Base-by-base conservation (phyloP, 2,329 filamentous ascomycete species). In the Erysiphe pulchra region DNA sequence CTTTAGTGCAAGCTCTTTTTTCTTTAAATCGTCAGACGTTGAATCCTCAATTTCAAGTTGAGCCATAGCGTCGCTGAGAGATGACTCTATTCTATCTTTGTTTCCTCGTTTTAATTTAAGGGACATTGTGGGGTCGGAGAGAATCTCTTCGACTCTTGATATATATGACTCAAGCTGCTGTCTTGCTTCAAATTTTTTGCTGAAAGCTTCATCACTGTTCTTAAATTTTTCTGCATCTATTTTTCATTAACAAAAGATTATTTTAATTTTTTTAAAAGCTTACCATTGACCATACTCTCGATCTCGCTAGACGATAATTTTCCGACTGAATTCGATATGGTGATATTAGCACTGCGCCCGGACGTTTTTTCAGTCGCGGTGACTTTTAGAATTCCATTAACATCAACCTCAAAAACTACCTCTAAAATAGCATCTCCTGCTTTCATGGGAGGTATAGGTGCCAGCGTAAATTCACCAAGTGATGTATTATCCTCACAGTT, bases 141-240 rank as follows among this genome's bases (percentile, higher is more conserved):
- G 77, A 60, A 98, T 93, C 72, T 98, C 90, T 76, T 98, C 90
- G 52, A 95, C 87, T 62, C 87, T 84, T 63, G 81, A 79, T 65
- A 98, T 94, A 76, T 98, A 98, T 45, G 84, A 87, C 75, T 98
- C 90, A 55, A 98, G 82, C 70, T 94, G 86, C 72, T 98, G 90
- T 71, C 92, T 85, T 52, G 90, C 82, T 76, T 98, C 90, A 65
- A 95, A 94, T 64, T 81, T 82, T 83, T 95, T 95, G 77, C 80
- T 92, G 77, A 95, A 98, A 52, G 85, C 87, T 67, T 95, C 87
- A 57, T 98, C 90, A 66, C 75, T 86, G 67, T 69, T 74, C 83
- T 98, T 98, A 81, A 94, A 98, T 69, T 92, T 92, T 70, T 87
- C 85, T 59, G 90, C 90, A 57, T 98, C 78, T 50, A 53, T 13